Base-by-base conservation (phyloP, 1,284 basidiomycete species). In the Earliella scabrosa region DNA sequence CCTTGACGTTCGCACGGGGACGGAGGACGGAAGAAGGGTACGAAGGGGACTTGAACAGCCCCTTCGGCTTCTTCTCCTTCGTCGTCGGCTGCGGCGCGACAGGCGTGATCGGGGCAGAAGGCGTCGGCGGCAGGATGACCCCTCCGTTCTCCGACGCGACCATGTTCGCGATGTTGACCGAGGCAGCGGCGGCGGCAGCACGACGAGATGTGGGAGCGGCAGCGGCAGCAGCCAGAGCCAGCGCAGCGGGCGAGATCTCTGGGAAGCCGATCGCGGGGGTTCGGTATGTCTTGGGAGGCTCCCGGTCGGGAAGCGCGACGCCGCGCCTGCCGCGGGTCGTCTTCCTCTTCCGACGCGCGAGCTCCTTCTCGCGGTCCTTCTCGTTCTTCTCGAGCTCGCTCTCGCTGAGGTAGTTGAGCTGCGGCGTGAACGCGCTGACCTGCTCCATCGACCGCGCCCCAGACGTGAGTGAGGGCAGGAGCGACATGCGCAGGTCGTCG, bases 341-440 rank as follows among this genome's bases (percentile, higher is more conserved):
- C 45, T 95, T 83, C 74, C 96, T 93, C 59, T 93, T 83, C 40
- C 95, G 85, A 64, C 88, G 88, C 61, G 82, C 88, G 61, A 92
- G 82, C 64, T 98, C 95, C 74, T 93, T 93, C 74, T 98, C 97
- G 51, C 95, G 84, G 64, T 98, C 96, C 70, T 91, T 91, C 73
- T 99, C 97, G 66, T 88, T 89, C 52, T 87, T 81, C 59, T 94
- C 91, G 54, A 98, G 84, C 63, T 98, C 95, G 63, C 90, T 88
- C 60, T 95, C 92, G 66, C 87, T 91, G 68, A 98, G 86, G 68
- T 92, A 90, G 70, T 91, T 89, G 66, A 99, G 90, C 21, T 88
- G 82, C 0, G 97, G 97, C 0, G 95, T 98, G 74, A 87, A 97
- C 38, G 81, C 79, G 66, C 80, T 82, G 31, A 93, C 88, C 68